Conservation (phyloP, 345 rosid species). For the Bruguiera sexangula region DNA sequence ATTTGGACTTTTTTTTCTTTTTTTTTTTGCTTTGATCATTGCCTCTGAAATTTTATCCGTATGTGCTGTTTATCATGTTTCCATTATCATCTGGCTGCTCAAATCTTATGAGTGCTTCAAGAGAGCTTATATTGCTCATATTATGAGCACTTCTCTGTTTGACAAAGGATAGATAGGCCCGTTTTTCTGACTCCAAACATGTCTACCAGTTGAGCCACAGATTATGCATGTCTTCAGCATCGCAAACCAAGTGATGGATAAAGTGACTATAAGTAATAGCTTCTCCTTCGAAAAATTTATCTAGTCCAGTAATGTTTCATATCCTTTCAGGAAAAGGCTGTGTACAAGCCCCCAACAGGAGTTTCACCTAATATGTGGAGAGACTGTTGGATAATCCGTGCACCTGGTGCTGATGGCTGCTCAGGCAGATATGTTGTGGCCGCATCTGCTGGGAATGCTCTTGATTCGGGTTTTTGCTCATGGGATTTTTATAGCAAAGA, state of each 20-base stretch:
- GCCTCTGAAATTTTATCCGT: conserved; percentile 4
- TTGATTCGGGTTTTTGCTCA: conserved; percentile 94
- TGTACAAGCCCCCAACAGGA: conserved; percentile 66
- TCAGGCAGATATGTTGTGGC: conserved; percentile 90
- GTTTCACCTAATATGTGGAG: conserved; percentile 73
- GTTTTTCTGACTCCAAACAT: background rate
- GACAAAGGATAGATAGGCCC: background rate
- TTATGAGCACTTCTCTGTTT: too few relatives aligned
- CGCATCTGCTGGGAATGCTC: conserved; percentile 89
- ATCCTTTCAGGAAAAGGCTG: conserved; percentile 69
- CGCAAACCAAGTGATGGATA: conserved; percentile 2
- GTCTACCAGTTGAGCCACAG: background rate
- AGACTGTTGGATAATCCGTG: conserved; percentile 98
- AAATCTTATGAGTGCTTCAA: too few relatives aligned
- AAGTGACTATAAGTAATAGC: background rate
- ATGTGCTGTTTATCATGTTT: background rate
- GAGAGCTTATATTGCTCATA: too few relatives aligned
- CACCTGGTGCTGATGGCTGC: conserved; percentile 88
- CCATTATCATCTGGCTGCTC: too few relatives aligned
- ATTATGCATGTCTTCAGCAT: background rate
- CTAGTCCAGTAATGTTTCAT: conserved; percentile 7
- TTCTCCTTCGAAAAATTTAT: background rate
- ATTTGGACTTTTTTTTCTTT: background rate
- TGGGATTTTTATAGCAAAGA: conserved; percentile 96
- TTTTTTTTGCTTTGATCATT: background rate